Percentiles rank a stretch among this genome's conserved stretches.
Evolutionary conservation across 352 stramenopile genomes (phyloP).

Genomic region (Phytophthora kernoviae): DNA sequence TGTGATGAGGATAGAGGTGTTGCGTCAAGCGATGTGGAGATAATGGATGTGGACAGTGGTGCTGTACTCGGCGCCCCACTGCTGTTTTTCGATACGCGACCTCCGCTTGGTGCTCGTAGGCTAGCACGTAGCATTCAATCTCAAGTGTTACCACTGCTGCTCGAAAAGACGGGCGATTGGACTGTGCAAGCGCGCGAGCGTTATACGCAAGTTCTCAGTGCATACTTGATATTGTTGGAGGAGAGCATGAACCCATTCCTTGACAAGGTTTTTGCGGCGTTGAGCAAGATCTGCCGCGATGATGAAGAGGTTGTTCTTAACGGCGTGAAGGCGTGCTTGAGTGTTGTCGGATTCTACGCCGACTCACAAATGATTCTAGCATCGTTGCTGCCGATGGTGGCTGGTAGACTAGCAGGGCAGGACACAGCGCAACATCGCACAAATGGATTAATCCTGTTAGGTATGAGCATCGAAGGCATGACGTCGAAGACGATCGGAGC

Average conservation of each 20-base stretch:
- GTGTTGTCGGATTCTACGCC: constrained; percentile 70
- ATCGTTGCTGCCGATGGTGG: constrained; percentile 74
- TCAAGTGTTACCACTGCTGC: constrained; percentile 55
- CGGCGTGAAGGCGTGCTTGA: constrained; percentile 66
- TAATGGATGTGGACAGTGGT: constrained; percentile 46
- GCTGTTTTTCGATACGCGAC: constrained; percentile 55
- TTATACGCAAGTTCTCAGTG: constrained; percentile 72
- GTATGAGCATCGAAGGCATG: constrained; percentile 87
- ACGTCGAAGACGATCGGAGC: constrained; percentile 52
- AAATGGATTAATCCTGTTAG: constrained; percentile 76
- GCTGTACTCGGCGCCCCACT: constrained; percentile 27
- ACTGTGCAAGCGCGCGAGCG: constrained; percentile 79
- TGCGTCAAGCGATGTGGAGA: constrained; percentile 25
- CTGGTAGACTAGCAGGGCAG: constrained; percentile 65
- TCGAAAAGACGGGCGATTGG: constrained; percentile 82
- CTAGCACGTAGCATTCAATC: constrained; percentile 52
- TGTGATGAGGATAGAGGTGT: constrained; percentile 24
- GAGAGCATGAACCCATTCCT: constrained; percentile 71
- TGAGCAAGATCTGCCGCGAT: constrained; percentile 78
- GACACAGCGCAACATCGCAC: constrained; percentile 81
- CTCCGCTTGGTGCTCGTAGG: constrained; percentile 49
- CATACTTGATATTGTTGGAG: constrained; percentile 71
- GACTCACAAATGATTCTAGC: constrained; percentile 78
- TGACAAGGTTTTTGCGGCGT: constrained; percentile 72
- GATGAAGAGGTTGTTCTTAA: constrained; percentile 68